phyloP scores from a whole-genome alignment of 2,329 filamentous ascomycete species.

The Cordyceps fumosorosea region DNA sequence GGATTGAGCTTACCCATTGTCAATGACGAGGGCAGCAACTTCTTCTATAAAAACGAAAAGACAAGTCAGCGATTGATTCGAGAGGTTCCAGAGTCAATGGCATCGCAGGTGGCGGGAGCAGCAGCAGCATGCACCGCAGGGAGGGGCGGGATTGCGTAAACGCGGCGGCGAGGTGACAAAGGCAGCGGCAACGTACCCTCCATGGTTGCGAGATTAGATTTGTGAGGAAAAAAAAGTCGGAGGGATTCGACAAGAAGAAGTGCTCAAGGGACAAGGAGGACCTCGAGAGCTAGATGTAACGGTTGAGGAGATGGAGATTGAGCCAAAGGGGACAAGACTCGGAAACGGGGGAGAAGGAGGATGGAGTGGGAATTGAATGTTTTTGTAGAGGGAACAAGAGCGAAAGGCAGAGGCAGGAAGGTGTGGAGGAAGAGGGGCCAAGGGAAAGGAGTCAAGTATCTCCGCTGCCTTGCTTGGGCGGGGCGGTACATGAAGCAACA shows the following conservation, averaged over 20 bases:
- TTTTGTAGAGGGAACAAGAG: slow-evolving; percentile 12
- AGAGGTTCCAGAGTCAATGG: slow-evolving; percentile 13
- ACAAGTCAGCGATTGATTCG: slow-evolving; percentile 33
- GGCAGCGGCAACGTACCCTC: slow-evolving; percentile 42
- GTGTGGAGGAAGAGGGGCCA: slow-evolving; percentile 13
- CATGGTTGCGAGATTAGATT: slow-evolving; percentile 46
- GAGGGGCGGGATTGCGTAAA: slow-evolving; percentile 18
- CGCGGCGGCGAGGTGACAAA: slow-evolving; percentile 22
- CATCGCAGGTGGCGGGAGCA: slow-evolving; percentile 15
- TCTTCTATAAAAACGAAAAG: slow-evolving; percentile 65
- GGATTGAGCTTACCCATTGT: slow-evolving; percentile 93
- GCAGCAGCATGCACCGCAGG: slow-evolving; percentile 5
- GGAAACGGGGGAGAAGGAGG: slow-evolving; percentile 5
- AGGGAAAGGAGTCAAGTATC: slow-evolving; percentile 14
- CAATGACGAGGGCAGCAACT: slow-evolving; percentile 99
- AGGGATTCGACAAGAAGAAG: slow-evolving; percentile 17
- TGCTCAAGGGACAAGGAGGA: slow-evolving; percentile 20
- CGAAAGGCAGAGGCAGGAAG: slow-evolving; percentile 12
- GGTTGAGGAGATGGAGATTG: slow-evolving; percentile 14
- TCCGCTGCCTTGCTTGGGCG: neutral
- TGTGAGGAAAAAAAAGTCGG: slow-evolving; percentile 17
- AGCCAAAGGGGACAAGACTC: slow-evolving; percentile 13
- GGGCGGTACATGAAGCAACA: neutral
- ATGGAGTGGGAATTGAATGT: slow-evolving; percentile 14
- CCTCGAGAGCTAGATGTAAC: slow-evolving; percentile 15